Conservation (phyloP, 2,329 filamentous ascomycete species). For the Graphium sp. region DNA sequence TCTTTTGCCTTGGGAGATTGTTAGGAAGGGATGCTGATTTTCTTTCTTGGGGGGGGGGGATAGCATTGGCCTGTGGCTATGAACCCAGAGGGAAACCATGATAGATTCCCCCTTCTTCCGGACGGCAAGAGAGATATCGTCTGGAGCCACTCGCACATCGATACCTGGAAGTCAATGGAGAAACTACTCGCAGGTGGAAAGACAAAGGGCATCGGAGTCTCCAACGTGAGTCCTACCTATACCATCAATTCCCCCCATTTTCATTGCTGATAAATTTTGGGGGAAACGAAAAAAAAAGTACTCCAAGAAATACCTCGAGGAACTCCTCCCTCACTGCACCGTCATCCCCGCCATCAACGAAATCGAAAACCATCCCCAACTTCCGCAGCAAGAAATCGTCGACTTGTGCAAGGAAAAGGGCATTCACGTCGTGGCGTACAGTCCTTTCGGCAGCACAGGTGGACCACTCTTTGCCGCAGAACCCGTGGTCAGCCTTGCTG, state of each 20-base stretch:
- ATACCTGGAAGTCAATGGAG: slow-evolving; percentile 68
- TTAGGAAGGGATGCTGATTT: not conserved
- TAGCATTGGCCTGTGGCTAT: slow-evolving; percentile 67
- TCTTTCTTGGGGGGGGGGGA: not conserved
- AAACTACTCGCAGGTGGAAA: slow-evolving; percentile 43
- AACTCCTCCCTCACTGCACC: slow-evolving; percentile 29
- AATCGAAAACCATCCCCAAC: slow-evolving; percentile 57
- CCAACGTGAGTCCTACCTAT: slow-evolving; percentile 22
- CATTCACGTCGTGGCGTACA: slow-evolving; percentile 60
- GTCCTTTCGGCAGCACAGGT: slow-evolving; percentile 46
- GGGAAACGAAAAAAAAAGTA: slow-evolving; percentile 26
- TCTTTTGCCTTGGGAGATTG: not conserved
- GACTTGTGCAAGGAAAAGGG: slow-evolving; percentile 50
- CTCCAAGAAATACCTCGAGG: slow-evolving; percentile 35
- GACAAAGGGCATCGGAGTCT: slow-evolving; percentile 34
- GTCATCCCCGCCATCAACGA: slow-evolving; percentile 53
- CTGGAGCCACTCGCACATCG: slow-evolving; percentile 49
- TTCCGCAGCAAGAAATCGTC: slow-evolving; percentile 57
- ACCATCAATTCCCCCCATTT: slow-evolving; percentile 3
- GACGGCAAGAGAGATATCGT: slow-evolving; percentile 63
- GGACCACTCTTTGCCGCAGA: slow-evolving; percentile 48
- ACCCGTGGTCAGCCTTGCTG: slow-evolving; percentile 44
- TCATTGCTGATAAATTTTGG: not conserved
- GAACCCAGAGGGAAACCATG: slow-evolving; percentile 62
- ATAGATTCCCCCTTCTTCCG: slow-evolving; percentile 56